Conservation (phyloP, 2,329 filamentous ascomycete genomes). For the Fusarium oligoseptatum region DNA sequence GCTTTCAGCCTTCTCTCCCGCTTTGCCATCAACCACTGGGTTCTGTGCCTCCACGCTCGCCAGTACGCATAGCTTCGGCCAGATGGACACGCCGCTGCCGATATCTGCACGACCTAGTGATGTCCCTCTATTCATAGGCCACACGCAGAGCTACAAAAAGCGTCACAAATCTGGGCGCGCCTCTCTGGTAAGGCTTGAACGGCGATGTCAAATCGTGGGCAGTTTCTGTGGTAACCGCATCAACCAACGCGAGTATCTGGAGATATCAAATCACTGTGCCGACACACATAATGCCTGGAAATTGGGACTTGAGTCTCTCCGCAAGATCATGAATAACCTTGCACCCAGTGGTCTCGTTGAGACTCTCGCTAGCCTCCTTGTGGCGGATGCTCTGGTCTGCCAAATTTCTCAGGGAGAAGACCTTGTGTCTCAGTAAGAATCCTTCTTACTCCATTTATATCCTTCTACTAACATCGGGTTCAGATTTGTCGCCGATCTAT, state of each 20-base stretch:
- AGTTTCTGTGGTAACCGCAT: constrained; percentile 9
- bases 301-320: constrained; percentile 29
- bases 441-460: neutral
- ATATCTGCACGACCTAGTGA: neutral
- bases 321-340: constrained; percentile 33
- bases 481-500: constrained; percentile 46
- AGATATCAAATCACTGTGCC: constrained; percentile 17
- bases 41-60: neutral
- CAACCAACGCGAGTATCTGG: neutral
- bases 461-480: constrained; percentile 5
- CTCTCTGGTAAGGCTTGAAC: constrained; percentile 23
- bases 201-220: constrained; percentile 17
- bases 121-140: constrained; percentile 15
- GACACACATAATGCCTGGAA: constrained; percentile 14
- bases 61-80: neutral
- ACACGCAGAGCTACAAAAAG: constrained; percentile 18
- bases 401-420: constrained; percentile 13
- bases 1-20: neutral
- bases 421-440: constrained; percentile 26
- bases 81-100: neutral
- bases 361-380: constrained; percentile 33
- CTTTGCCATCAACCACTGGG: neutral
- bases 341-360: constrained; percentile 19
- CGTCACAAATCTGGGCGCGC: constrained; percentile 22
- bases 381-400: constrained; percentile 39